Evolutionary conservation across 148 eudicot genomes (phyloP).

Genomic region (Amaranthus cruentus): DNA sequence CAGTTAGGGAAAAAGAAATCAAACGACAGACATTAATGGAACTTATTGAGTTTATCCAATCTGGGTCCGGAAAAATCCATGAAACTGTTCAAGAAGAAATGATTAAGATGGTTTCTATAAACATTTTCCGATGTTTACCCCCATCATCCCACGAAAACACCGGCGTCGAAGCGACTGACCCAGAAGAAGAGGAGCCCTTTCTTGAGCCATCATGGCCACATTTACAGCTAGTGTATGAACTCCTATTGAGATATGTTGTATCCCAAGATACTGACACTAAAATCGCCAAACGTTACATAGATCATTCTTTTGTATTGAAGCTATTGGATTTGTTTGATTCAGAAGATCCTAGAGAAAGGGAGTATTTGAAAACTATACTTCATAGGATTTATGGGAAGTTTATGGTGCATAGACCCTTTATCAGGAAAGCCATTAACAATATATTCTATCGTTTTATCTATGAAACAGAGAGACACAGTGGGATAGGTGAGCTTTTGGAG

Average conservation of each 20-base stretch:
- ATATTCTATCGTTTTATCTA: slow-evolving; percentile 64
- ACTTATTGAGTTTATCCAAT: slow-evolving; percentile 58
- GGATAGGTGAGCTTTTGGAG: slow-evolving; percentile 71
- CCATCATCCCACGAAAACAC: slow-evolving; percentile 61
- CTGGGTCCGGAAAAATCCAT: slow-evolving; percentile 52
- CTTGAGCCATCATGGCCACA: slow-evolving; percentile 74
- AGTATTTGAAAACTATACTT: slow-evolving; percentile 58
- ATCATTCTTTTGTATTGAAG: slow-evolving; percentile 61
- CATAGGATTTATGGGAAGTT: slow-evolving; percentile 70
- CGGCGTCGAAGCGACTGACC: slow-evolving; percentile 47
- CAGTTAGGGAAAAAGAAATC: slow-evolving; percentile 63
- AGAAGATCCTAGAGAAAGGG: slow-evolving; percentile 69
- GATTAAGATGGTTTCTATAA: slow-evolving; percentile 56
- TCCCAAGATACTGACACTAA: slow-evolving; percentile 70
- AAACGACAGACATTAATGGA: slow-evolving; percentile 60
- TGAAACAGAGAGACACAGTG: slow-evolving; percentile 70
- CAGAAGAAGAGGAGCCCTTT: slow-evolving; percentile 67
- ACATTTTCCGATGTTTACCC: slow-evolving; percentile 62
- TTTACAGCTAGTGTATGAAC: slow-evolving; percentile 69
- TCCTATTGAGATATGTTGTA: slow-evolving; percentile 58
- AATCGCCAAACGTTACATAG: slow-evolving; percentile 60
- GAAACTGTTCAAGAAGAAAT: slow-evolving; percentile 65
- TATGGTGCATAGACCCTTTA: slow-evolving; percentile 73
- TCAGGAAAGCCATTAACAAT: slow-evolving; percentile 63
- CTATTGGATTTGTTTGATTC: slow-evolving; percentile 63